Percentiles rank a stretch among this genome's conserved stretches.
phyloP scores from a whole-genome alignment of 495 filamentous ascomycete genomes.

The Annulohypoxylon nitens region DNA sequence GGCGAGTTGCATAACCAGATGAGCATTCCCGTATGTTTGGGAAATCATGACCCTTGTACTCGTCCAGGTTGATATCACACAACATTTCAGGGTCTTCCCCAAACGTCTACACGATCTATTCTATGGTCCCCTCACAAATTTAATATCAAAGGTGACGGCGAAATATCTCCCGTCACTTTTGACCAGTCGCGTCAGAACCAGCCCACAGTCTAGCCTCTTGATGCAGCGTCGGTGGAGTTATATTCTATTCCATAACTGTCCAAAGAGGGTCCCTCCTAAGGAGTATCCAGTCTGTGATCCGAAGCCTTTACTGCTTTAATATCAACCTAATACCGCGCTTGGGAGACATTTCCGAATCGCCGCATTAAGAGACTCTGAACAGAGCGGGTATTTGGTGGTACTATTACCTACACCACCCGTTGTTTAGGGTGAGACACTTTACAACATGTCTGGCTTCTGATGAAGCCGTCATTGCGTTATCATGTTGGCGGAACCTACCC shows the following conservation, averaged over 20 bases:
- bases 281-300: conserved; percentile 33
- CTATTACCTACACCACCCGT: conserved; percentile 19
- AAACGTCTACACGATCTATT: conserved; percentile 31
- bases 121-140: conserved; percentile 34
- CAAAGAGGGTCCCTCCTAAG: conserved; percentile 27
- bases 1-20: conserved; percentile 29
- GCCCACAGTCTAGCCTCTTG: conserved; percentile 22
- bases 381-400: conserved; percentile 14
- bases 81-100: conserved; percentile 36
- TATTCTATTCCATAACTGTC: conserved; percentile 22
- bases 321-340: conserved; percentile 27
- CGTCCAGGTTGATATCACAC: conserved; percentile 24
- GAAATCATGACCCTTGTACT: conserved; percentile 25
- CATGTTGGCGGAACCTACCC: conserved; percentile 3
- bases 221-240: conserved; percentile 30
- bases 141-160: conserved; percentile 44
- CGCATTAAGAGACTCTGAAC: conserved; percentile 23
- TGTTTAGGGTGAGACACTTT: conserved; percentile 11
- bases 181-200: conserved; percentile 21
- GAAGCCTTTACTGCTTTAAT: conserved; percentile 39
- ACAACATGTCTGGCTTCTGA: conserved; percentile 23
- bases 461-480: conserved; percentile 18
- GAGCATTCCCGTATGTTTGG: conserved; percentile 39
- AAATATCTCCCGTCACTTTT: conserved; percentile 43
- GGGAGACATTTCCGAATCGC: conserved; percentile 36